A percentile compares a stretch with the other conserved stretches of the same genome.
phyloP scores from a whole-genome alignment of 2,329 filamentous ascomycete species.

The Stylonectria norvegica region DNA sequence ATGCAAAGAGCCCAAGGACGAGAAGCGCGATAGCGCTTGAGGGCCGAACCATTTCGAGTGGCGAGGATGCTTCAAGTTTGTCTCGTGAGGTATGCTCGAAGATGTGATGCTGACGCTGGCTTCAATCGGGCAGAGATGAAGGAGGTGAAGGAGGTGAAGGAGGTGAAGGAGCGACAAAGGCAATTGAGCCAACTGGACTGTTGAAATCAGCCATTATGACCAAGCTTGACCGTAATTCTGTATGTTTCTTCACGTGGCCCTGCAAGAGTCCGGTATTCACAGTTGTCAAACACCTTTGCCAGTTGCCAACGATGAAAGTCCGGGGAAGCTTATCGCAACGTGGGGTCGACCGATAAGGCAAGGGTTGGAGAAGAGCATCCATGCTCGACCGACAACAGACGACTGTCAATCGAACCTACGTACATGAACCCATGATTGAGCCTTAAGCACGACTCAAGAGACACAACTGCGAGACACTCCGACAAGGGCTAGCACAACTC shows the following conservation, averaged over 20 bases:
- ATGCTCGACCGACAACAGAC: neutral
- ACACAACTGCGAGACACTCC: too few relatives aligned
- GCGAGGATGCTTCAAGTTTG: too few relatives aligned
- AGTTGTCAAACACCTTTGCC: slow-evolving; percentile 6
- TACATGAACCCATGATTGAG: too few relatives aligned
- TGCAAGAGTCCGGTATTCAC: neutral
- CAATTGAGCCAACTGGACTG: too few relatives aligned
- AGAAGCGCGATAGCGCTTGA: slow-evolving; percentile 31
- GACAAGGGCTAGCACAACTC: neutral
- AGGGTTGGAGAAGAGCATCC: slow-evolving; percentile 10
- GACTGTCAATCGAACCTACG: too few relatives aligned
- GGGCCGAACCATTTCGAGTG: slow-evolving; percentile 28
- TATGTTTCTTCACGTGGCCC: too few relatives aligned
- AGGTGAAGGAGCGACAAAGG: neutral
- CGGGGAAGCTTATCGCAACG: slow-evolving; percentile 19
- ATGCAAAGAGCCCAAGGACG: slow-evolving; percentile 29
- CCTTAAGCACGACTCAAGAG: too few relatives aligned
- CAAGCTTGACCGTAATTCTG: too few relatives aligned
- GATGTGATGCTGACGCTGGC: neutral
- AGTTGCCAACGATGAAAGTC: slow-evolving; percentile 8
- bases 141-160: neutral
- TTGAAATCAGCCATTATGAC: too few relatives aligned
- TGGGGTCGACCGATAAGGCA: slow-evolving; percentile 17
- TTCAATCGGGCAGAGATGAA: neutral
- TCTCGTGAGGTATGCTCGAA: neutral